Evolutionary conservation across 805 yeast genomes (phyloP), one percentile per base, ranked within the genome.

Genomic region (Yamadazyma scolyti): DNA sequence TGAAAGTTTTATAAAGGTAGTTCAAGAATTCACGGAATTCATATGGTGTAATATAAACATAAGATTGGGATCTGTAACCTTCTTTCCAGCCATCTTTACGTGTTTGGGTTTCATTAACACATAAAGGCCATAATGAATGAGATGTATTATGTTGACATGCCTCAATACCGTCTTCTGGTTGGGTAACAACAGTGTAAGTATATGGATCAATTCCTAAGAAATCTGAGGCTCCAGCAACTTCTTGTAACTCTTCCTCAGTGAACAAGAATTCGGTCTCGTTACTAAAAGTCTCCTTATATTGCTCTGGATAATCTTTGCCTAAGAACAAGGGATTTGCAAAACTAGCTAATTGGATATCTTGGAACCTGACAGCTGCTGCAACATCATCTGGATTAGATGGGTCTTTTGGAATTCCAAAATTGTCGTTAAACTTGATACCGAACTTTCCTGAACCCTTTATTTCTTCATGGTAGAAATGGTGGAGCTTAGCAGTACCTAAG

Each of bases 181-280:
- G 42, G 19, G 49, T 40, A 13, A 37, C 33, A 7, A 40, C 34
- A 5, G 38, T 33, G 28, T 52, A 52, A 21, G 59, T 50, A 33
- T 56, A 54, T 5, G 52, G 52, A 27, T 56, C 60, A 40, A 52
- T 42, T 9, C 61, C 61, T 28, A 54, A 54, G 46, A 50, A 58
- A 33, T 58, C 64, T 6, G 50, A 26, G 5, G 53, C 43, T 8
- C 48, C 48, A 9, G 47, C 32, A 16, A 55, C 44, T 9, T 40
- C 33, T 23, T 28, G 17, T 25, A 50, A 44, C 33, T 58, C 60
- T 11, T 47, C 54, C 3, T 23, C 42, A 4, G 58, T 46, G 41
- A 54, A 51, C 13, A 43, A 34, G 24, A 23, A 30, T 5, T 32
- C 36, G 12, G 48, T 42, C 10, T 36, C 33, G 17, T 43, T 37